Conservation (phyloP, 2,329 filamentous ascomycete species). For the Nannizziopsis barbatae region DNA sequence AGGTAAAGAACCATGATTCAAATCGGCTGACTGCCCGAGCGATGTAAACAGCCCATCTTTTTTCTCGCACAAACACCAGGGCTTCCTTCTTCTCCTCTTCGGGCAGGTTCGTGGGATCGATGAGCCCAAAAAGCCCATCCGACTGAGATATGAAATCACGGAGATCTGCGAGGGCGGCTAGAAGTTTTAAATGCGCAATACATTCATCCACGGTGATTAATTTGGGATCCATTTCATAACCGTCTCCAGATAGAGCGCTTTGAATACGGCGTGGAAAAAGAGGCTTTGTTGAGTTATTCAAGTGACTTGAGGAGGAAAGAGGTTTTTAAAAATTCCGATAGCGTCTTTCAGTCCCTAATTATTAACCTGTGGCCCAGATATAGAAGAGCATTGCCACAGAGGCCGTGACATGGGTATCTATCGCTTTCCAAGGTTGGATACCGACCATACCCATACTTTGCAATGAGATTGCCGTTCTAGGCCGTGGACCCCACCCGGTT, state of each 20-base stretch:
- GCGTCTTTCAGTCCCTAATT: too few species aligned
- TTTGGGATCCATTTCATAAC: not conserved
- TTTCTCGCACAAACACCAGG: slow-evolving; percentile 52
- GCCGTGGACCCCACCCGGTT: too few species aligned
- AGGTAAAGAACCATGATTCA: slow-evolving; percentile 51
- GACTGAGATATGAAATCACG: slow-evolving; percentile 55
- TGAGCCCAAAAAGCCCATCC: slow-evolving; percentile 56
- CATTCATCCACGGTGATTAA: slow-evolving; percentile 44
- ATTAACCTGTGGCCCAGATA: too few species aligned
- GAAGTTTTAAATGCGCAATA: slow-evolving; percentile 61
- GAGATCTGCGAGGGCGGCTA: slow-evolving; percentile 56
- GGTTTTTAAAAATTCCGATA: too few species aligned
- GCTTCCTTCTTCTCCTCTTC: slow-evolving; percentile 32
- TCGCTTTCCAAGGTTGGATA: too few species aligned
- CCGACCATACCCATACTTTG: too few species aligned
- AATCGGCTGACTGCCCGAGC: slow-evolving; percentile 59
- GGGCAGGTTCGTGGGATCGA: slow-evolving; percentile 24
- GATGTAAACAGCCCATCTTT: slow-evolving; percentile 62
- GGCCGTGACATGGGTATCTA: too few species aligned
- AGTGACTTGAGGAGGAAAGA: too few species aligned
- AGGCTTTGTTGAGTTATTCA: too few species aligned
- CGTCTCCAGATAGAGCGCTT: slow-evolving; percentile 5
- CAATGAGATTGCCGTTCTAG: too few species aligned
- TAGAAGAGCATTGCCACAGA: too few species aligned
- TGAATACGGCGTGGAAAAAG: too few species aligned